Evolutionary conservation across 345 rosid species (phyloP).

Genomic region (Dovyalis caffra): DNA sequence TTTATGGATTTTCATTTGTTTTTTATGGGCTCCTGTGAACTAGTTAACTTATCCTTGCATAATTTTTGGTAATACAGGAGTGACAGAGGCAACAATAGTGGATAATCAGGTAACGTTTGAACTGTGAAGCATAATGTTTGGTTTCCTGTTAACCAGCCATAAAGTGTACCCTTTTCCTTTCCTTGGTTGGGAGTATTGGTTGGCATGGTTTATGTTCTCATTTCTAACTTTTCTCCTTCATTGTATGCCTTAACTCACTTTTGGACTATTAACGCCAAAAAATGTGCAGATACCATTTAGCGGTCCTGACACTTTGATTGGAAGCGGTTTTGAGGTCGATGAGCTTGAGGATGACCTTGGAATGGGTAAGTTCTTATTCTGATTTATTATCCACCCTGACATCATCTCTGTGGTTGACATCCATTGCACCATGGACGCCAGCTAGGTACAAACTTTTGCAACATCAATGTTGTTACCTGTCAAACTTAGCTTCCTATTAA

Average conservation of each 20-base stretch:
- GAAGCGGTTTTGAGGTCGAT: constrained; percentile 90
- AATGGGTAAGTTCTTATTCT: constrained; percentile 46
- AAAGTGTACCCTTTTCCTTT: background rate
- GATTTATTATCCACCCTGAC: background rate
- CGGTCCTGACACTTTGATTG: constrained; percentile 69
- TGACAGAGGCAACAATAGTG: constrained; percentile 79
- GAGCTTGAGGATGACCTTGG: constrained; percentile 98
- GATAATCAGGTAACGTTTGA: constrained; percentile 59
- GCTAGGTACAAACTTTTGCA: background rate
- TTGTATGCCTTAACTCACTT: background rate
- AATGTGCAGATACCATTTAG: constrained; percentile 59
- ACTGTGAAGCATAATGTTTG: background rate
- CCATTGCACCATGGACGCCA: background rate
- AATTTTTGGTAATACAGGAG: constrained; percentile 44
- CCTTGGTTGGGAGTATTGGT: background rate
- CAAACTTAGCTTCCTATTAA: background rate
- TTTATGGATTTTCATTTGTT: constrained; percentile 5
- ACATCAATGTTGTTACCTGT: background rate
- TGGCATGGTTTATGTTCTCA: background rate
- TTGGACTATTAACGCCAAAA: constrained; percentile 1
- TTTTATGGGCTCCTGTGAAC: background rate
- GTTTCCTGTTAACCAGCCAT: too few relatives aligned
- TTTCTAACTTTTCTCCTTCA: background rate
- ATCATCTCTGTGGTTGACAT: background rate
- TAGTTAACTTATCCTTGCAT: constrained; percentile 1